Base-by-base conservation (phyloP, 1,284 basidiomycete genomes). In the Ustilago esculenta region DNA sequence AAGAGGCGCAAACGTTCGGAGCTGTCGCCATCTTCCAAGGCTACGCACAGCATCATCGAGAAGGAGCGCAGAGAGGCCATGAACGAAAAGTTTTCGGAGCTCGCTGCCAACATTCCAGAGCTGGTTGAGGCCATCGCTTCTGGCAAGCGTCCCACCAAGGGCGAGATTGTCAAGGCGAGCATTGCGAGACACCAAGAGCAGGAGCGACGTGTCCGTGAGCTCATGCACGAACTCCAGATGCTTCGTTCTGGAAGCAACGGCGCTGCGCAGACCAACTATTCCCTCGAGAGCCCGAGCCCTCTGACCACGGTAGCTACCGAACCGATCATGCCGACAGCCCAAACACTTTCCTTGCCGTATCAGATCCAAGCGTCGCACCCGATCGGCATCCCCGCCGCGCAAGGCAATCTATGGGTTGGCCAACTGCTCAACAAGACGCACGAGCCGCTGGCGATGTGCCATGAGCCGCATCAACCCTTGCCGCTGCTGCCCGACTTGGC, bases 161-260 rank as follows among this genome's bases (percentile, higher is more conserved):
- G 67, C 23, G 67, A 71, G n/a, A 71, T 71, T 36, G 67, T 71
- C 61, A 71, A 65, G 42, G 67, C 67, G 25, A 61, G 57, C 49
- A 71, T 71, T 20, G 37, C 47, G 6, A 34, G 61, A 24, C 67
- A 71, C 29, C 67, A 60, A 40, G 56, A 65, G 15, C 67, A 71
- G 47, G 67, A 71, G n/a, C 30, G 61, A 20, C 47, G 60, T 2
- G 53, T 71, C 11, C 45, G 54, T 4, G 66, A 69, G 24, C 46
- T 69, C 7, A 44, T 58, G 51, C 43, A 42, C 25, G 59, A 69
- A 34, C 37, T 69, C 2, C 54, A 69, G 34, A 45, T 61, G 52
- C 46, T 69, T 18, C 52, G 65, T n/a, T 42, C 52, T 11, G 36
- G 46, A 21, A 35, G 44, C n/a, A 35, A n/a, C 11, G 30, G 11